Evolutionary conservation across 1,284 basidiomycete genomes (phyloP).

Genomic region (Kalmanozyma brasiliensis): DNA sequence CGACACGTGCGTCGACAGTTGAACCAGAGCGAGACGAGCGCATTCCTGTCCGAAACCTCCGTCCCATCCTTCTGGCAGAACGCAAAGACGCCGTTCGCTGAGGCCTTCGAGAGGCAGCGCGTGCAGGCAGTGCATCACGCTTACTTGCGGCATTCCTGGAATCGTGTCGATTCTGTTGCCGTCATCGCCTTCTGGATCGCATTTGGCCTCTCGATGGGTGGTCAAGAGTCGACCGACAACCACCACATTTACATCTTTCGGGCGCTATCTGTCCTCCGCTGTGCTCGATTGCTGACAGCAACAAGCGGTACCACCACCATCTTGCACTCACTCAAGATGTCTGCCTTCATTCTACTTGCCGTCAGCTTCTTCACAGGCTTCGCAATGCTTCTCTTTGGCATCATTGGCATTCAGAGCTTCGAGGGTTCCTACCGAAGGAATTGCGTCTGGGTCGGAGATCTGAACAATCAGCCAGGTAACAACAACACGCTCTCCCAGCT

Average conservation of each 20-base stretch:
- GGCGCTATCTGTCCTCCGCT: conserved; percentile 86
- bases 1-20: conserved; percentile 31
- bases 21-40: conserved; percentile 43
- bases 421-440: conserved; percentile 63
- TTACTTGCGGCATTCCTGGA: conserved; percentile 93
- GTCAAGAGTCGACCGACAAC: conserved; percentile 74
- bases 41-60: conserved; percentile 41
- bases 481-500: conserved; percentile 60
- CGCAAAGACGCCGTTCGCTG: conserved; percentile 69
- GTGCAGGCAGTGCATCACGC: conserved; percentile 69
- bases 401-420: conserved; percentile 67
- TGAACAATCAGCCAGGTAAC: conserved; percentile 45
- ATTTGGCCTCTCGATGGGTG: conserved; percentile 77
- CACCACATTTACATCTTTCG: conserved; percentile 88
- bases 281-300: conserved; percentile 83
- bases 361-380: conserved; percentile 92
- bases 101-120: conserved; percentile 69
- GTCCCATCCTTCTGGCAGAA: conserved; percentile 38
- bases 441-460: conserved; percentile 63
- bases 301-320: conserved; percentile 95
- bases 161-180: conserved; percentile 87
- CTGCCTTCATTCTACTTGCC: conserved; percentile 84
- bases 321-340: conserved; percentile 89
- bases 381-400: conserved; percentile 85
- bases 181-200: conserved; percentile 81